Conservation (phyloP, 371 early-diverging fungal species). For the Mortierella sp. region DNA sequence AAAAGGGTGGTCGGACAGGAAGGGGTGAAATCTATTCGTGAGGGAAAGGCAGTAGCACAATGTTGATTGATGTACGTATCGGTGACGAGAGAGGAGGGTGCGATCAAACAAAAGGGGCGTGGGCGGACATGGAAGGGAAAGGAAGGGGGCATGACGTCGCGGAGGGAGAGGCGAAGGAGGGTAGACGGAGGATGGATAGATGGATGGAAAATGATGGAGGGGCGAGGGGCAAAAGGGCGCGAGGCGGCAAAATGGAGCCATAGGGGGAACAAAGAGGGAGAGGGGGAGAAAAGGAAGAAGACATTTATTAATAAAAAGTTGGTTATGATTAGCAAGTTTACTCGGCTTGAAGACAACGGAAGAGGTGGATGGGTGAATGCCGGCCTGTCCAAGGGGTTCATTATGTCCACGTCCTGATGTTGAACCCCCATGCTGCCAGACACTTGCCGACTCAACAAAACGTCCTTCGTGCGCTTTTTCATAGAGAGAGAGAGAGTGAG, state of each 20-base stretch:
- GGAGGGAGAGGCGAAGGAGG: background rate
- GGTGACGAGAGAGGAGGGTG: background rate
- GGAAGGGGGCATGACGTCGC: background rate
- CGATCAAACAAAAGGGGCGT: background rate
- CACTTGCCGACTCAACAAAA: slow-evolving; percentile 6
- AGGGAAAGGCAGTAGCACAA: background rate
- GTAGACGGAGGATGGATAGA: background rate
- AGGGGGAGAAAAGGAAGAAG: slow-evolving; percentile 8
- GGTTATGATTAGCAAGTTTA: background rate
- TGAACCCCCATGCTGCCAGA: slow-evolving; percentile 2
- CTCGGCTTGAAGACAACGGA: slow-evolving; percentile 15
- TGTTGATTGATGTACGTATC: background rate
- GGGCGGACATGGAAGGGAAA: too few species aligned
- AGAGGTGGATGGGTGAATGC: background rate
- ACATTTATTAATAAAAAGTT: slow-evolving; percentile 30
- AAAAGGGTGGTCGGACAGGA: background rate
- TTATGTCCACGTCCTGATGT: background rate
- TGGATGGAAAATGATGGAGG: background rate
- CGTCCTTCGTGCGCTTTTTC: slow-evolving; percentile 9
- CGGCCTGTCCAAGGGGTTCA: background rate
- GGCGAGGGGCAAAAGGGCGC: background rate
- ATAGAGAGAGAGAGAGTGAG: background rate
- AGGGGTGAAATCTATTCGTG: slow-evolving; percentile 22
- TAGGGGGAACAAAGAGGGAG: background rate
- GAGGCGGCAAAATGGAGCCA: background rate